phyloP scores from a whole-genome alignment of 2,329 filamentous ascomycete species.

The Aspergillus sp. region DNA sequence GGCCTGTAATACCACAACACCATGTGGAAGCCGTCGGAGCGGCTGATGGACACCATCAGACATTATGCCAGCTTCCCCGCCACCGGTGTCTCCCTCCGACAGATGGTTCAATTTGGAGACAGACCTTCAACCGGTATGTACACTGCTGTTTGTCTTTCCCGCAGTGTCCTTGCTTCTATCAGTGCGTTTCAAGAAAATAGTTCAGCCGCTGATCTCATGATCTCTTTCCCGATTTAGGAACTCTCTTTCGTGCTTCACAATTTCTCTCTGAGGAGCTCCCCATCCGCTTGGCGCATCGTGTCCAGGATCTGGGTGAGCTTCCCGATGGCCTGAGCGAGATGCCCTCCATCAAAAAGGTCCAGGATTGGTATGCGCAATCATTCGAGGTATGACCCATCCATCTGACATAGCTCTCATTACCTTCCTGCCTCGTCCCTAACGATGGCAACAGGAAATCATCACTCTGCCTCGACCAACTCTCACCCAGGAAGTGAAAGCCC shows the following conservation, averaged over 20 bases:
- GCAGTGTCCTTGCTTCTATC: neutral
- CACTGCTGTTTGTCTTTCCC: neutral
- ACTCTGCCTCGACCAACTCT: constrained; percentile 75
- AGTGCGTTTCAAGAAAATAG: neutral
- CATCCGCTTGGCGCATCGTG: constrained; percentile 91
- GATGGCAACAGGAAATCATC: constrained; percentile 71
- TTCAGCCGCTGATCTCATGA: constrained; percentile 14
- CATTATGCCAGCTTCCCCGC: constrained; percentile 97
- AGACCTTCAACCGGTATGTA: constrained; percentile 78
- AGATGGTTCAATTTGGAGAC: constrained; percentile 99
- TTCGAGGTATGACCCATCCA: constrained; percentile 72
- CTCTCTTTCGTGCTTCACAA: constrained; percentile 93
- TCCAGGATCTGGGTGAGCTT: constrained; percentile 86
- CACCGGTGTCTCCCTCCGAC: constrained; percentile 89
- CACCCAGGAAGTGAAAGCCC: constrained; percentile 70
- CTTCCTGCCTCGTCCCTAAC: constrained; percentile 13
- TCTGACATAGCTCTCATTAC: neutral
- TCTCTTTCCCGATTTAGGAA: constrained; percentile 56
- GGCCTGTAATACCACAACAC: constrained; percentile 27
- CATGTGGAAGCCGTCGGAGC: constrained; percentile 92
- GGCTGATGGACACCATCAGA: constrained; percentile 93
- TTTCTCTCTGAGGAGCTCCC: constrained; percentile 98
- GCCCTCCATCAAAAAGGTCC: constrained; percentile 91
- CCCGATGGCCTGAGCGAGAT: constrained; percentile 97
- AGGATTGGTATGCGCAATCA: constrained; percentile 98